Base-by-base conservation (phyloP, 78 protist species). In the Dictyostelium discoideum region DNA sequence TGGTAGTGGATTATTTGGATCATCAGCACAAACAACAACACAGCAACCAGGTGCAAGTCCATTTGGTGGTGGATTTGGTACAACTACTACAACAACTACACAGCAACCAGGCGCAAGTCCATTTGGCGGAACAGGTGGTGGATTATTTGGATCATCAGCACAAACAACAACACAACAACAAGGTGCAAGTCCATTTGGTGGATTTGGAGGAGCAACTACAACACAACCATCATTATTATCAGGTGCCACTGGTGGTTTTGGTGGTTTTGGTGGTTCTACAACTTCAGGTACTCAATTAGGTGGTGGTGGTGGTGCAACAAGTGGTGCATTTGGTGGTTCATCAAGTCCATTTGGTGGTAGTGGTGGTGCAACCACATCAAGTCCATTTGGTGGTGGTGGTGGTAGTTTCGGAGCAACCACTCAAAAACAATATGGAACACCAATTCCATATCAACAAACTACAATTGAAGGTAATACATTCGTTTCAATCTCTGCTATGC, bases 401-500 rank as follows among this genome's bases (percentile, higher is more conserved):
- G 18, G 84, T 22, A 22, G 40, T 44, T 79, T 79, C 9, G 60
- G 60, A 2, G 11, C 44, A 29, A 13, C 42, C 5, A 83, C 7
- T 57, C 84, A n/a, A 65, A 57, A n/a, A 72, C 32, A 14, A 26
- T n/a, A 37, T 4, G 83, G 76, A 2, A 72, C 92, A 32, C 65
- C 80, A 67, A 32, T 3, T 65, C 83, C 80, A 9, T 72, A 85
- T 44, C 50, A 65, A 26, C 20, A n/a, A 6, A 73, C 80, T 1
- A 11, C 80, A 72, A 13, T 22, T 0, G 80, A 85, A 0, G n/a
- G 72, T 16, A 44, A 13, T n/a, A 72, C 80, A 37, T 69, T 69
- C 5, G 74, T 85, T 8, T 72, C 95, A 1, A 92, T 93, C 32
- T 39, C 83, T 14, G 92, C 87, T 3, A 93, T 93, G 96, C 84